These are phyloP conservation scores for Phytophthora podocarpi DNA, from an alignment of 352 stramenopile genomes.

Conservation along the genomic window DNA sequence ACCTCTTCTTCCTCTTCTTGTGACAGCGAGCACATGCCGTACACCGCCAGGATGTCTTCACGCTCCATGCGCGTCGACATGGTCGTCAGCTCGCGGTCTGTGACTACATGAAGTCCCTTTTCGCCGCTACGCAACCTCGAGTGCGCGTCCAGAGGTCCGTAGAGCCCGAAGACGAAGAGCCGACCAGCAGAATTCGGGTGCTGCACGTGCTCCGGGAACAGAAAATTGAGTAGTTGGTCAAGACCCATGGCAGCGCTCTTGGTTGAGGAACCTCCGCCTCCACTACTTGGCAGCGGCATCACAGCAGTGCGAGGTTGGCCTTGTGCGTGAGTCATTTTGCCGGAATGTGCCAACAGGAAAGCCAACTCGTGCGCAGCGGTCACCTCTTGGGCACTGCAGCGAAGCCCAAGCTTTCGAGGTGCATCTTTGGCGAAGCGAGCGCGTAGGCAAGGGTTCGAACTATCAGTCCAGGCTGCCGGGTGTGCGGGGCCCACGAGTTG, in stretches of 20 bases:
- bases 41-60: conserved; percentile 83
- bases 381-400: conserved; percentile 41
- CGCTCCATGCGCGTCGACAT: conserved; percentile 83
- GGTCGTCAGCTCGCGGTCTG: conserved; percentile 71
- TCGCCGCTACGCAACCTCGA: conserved; percentile 63
- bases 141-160: conserved; percentile 71
- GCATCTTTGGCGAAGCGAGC: conserved; percentile 46
- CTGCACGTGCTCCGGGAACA: conserved; percentile 78
- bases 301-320: background rate
- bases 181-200: conserved; percentile 79
- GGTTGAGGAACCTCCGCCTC: background rate
- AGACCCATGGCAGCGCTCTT: conserved; percentile 44
- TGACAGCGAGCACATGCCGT: conserved; percentile 63
- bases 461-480: conserved; percentile 33
- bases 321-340: conserved; percentile 14
- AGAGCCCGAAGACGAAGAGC: conserved; percentile 83
- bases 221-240: conserved; percentile 67
- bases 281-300: background rate
- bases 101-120: conserved; percentile 68
- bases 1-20: conserved; percentile 79
- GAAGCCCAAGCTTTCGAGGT: conserved; percentile 43
- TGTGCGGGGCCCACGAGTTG: conserved; percentile 54
- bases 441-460: conserved; percentile 30
- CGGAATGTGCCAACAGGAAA: conserved; percentile 45
- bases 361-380: conserved; percentile 44